Percentiles rank a stretch among this genome's conserved stretches.
Conservation (phyloP, 176 grass and related monocot species). For the Alloteropsis semialata region DNA sequence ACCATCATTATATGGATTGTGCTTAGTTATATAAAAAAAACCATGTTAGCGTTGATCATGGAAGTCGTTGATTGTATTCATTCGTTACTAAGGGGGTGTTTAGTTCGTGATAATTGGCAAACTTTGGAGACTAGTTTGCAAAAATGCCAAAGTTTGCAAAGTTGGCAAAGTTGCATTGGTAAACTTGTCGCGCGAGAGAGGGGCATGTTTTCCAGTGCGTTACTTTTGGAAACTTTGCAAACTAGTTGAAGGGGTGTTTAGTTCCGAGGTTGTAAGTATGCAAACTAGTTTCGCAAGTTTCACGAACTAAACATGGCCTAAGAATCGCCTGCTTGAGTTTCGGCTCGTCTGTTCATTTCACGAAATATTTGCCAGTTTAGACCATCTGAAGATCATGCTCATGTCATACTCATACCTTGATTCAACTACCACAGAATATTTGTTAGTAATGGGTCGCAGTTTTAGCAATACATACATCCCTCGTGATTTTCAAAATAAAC, state of each 20-base stretch:
- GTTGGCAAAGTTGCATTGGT: too few relatives aligned
- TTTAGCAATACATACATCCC: not conserved
- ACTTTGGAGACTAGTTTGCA: too few relatives aligned
- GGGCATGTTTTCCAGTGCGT: too few relatives aligned
- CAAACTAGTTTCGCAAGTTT: too few relatives aligned
- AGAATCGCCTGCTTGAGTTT: not conserved
- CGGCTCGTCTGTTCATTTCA: not conserved
- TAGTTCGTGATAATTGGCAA: too few relatives aligned
- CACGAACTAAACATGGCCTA: too few relatives aligned
- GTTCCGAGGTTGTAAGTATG: too few relatives aligned
- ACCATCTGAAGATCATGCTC: not conserved
- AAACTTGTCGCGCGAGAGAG: too few relatives aligned
- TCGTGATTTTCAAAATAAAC: not conserved
- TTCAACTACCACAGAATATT: not conserved
- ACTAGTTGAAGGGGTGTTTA: too few relatives aligned
- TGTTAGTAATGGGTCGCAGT: not conserved
- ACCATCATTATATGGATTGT: not conserved
- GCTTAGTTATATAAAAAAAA: not conserved
- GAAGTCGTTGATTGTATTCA: not conserved
- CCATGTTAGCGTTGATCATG: not conserved
- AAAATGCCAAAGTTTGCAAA: too few relatives aligned
- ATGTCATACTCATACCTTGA: not conserved
- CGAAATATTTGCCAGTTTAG: not conserved
- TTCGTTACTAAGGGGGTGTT: conserved; percentile 4
- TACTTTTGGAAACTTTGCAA: too few relatives aligned